Evolutionary conservation across 768 basidiomycete genomes (phyloP).

Genomic region (Tremella fuciformis): DNA sequence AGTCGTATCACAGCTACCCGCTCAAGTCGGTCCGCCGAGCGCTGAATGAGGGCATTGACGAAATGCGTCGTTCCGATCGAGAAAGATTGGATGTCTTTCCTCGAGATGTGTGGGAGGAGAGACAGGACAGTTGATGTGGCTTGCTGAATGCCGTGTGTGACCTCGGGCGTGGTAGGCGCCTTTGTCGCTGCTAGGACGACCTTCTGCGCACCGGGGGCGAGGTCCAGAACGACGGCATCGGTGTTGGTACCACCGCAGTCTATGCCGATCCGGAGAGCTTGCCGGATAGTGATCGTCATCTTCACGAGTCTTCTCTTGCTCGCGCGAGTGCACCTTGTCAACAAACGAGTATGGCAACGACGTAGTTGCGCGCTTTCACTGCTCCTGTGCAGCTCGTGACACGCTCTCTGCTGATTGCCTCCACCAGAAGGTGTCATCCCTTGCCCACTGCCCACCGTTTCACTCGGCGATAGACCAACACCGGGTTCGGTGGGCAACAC

Average conservation of each 20-base stretch:
- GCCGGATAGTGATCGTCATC: not conserved
- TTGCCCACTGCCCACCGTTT: no score
- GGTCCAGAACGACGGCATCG: constrained; percentile 53
- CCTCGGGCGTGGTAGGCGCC: constrained; percentile 60
- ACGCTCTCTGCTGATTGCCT: no score
- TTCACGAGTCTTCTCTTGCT: no score
- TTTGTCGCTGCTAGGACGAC: constrained; percentile 52
- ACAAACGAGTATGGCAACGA: no score
- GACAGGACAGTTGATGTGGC: constrained; percentile 57
- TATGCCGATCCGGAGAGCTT: constrained; percentile 22
- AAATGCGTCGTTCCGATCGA: constrained; percentile 66
- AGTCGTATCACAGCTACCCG: constrained; percentile 66
- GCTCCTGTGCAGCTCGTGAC: no score
- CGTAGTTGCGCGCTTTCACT: no score
- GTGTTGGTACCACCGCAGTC: constrained; percentile 32
- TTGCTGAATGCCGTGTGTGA: constrained; percentile 61
- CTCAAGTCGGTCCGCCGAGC: constrained; percentile 57
- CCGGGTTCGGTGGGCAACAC: no score
- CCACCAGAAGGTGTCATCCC: no score
- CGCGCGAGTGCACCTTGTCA: no score
- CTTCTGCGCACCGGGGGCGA: constrained; percentile 44
- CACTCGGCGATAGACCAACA: no score
- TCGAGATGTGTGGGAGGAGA: constrained; percentile 49
- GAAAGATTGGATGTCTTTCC: constrained; percentile 56
- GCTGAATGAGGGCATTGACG: constrained; percentile 63